Conservation (phyloP, 148 eudicot species). For the Polygonum maritimum region DNA sequence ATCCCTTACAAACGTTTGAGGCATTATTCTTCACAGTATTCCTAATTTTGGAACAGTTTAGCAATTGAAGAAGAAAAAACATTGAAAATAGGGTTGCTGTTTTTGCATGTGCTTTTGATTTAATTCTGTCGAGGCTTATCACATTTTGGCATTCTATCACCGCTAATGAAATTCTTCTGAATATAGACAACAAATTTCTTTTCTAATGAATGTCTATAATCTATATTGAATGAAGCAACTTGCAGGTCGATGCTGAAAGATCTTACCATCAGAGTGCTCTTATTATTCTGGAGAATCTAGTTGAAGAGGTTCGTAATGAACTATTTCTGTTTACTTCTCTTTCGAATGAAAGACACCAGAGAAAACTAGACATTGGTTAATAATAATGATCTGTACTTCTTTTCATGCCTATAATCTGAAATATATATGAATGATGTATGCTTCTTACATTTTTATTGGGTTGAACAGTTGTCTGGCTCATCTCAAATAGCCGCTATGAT, state of each 20-base stretch:
- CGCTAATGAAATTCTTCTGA: background rate
- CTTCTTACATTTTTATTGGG: slow-evolving; percentile 4
- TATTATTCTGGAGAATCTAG: slow-evolving; percentile 50
- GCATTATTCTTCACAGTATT: background rate
- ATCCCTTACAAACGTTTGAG: background rate
- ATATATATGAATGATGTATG: background rate
- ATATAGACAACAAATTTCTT: background rate
- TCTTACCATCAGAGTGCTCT: slow-evolving; percentile 54
- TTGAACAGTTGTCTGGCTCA: slow-evolving; percentile 38
- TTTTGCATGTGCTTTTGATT: background rate
- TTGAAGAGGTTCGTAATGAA: slow-evolving; percentile 40
- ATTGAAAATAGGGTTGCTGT: background rate
- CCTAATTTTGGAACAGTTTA: background rate
- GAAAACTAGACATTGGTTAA: background rate
- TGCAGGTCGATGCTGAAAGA: slow-evolving; percentile 74
- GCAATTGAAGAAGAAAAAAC: background rate
- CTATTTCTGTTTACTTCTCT: background rate
- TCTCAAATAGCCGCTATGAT: slow-evolving; percentile 14
- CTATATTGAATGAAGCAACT: slow-evolving; percentile 13
- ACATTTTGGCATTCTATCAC: background rate
- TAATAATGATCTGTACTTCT: background rate
- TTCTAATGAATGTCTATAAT: background rate
- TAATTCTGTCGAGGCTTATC: background rate
- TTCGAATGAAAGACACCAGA: background rate
- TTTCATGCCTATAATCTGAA: background rate